Base-by-base conservation (phyloP, 805 yeast species). In the Candida insectorum region DNA sequence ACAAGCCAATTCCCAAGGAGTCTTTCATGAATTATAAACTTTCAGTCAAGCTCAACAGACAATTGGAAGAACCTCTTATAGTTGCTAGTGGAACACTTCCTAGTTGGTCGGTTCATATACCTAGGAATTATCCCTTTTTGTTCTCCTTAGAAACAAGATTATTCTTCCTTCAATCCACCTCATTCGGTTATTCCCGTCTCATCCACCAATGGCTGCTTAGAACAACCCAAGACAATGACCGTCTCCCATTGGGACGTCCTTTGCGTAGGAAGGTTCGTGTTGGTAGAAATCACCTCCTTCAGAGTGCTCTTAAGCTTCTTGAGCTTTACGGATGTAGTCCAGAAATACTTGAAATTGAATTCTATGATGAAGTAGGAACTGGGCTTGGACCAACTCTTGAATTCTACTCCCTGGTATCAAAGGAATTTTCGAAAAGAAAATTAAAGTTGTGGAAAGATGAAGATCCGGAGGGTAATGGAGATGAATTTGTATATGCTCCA, bases 361-460 rank as follows among this genome's bases (percentile, higher is more conserved):
- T 84, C 49, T 77, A 72, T 42, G 88, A 82, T 44, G 98, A 91
- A 54, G 96, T 73, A 5, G 98, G 97, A n/a, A 81, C 96, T 0
- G 98, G 98, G 0, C 62, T 88, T 28, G 98, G 98, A 0, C 98
- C 98, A 3, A 91, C 98, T 0, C 65, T 89, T 43, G 98, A 91
- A 57, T 91, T 93, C 51, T 91, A 87, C 51, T 79, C 97, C 0
- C 65, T 71, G 11, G 87, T 85, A 2, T 87, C 96, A 0, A 76
- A 69, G 36, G 88, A 81, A 42, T 87, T 91, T 53, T 63, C 82
- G 1, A 69, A 63, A 43, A 71, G 68, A 31, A 68, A 67, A 17
- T 58, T 81, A 29, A 58, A 58, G 6, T 63, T 93, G 64, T 91
- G 97, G 97, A 71, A 94, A 45, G 57, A 58, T 34, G 51, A 51